These are phyloP conservation scores for Aspergillus kassunensis DNA, from an alignment of 495 filamentous ascomycete genomes.

Conservation along the genomic window DNA sequence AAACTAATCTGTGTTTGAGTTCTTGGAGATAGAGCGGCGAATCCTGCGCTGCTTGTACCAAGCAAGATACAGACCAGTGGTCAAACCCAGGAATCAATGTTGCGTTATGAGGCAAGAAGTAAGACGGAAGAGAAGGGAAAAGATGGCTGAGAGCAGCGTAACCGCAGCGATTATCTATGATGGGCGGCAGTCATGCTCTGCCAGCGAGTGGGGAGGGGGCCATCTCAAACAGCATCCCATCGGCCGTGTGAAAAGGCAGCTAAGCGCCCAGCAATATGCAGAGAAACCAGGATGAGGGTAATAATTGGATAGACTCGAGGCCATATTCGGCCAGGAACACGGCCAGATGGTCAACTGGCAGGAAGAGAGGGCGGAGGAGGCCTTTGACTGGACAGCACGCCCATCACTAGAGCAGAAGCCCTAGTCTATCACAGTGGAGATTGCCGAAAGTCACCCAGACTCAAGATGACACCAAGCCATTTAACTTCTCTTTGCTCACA, in stretches of 20 bases:
- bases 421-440: conserved; percentile 40
- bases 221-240: conserved; percentile 7
- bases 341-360: neutral
- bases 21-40: conserved; percentile 20
- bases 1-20: conserved; percentile 6
- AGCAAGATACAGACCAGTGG: conserved; percentile 24
- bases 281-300: conserved; percentile 13
- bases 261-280: conserved; percentile 33
- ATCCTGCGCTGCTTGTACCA: conserved; percentile 26
- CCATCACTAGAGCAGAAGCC: conserved; percentile 24
- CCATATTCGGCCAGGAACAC: conserved; percentile 17
- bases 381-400: conserved; percentile 25
- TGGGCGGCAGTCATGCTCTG: conserved; percentile 7
- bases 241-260: conserved; percentile 13
- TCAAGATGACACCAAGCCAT: conserved; percentile 5
- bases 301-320: conserved; percentile 27
- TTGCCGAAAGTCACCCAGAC: conserved; percentile 10
- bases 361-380: conserved; percentile 4
- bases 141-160: conserved; percentile 18
- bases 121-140: conserved; percentile 10
- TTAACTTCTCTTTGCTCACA: conserved; percentile 12
- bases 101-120: conserved; percentile 10
- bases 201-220: conserved; percentile 1
- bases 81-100: conserved; percentile 17
- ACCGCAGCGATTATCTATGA: conserved; percentile 37